These are phyloP conservation scores for Exserohilum rostratum DNA, from an alignment of 2,329 filamentous ascomycete genomes.

Conservation along the genomic window DNA sequence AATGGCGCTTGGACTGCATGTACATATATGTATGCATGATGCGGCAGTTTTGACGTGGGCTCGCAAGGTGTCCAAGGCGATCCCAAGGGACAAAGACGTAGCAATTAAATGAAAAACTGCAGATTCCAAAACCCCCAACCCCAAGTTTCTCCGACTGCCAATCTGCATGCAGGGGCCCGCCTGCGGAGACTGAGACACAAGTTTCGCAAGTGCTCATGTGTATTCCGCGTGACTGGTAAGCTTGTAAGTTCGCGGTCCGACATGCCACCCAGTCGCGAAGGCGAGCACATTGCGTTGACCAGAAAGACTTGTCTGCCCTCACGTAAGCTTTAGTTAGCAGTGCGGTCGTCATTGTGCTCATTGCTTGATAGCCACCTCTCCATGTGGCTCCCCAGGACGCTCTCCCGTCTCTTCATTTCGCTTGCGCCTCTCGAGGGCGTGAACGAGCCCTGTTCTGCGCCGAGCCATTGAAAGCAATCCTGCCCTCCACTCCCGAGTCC, in stretches of 20 bases:
- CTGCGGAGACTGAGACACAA: neutral
- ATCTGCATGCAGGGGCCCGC: neutral
- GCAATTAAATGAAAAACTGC: neutral
- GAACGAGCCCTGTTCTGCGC: neutral
- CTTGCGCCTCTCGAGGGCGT: neutral
- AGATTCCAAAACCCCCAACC: neutral
- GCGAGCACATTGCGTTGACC: neutral
- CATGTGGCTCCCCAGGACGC: neutral
- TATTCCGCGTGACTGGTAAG: neutral
- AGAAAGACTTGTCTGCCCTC: neutral
- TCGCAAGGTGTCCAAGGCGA: neutral
- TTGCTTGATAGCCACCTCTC: neutral
- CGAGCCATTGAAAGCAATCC: slow-evolving; percentile 7
- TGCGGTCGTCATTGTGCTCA: neutral
- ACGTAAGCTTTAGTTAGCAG: neutral
- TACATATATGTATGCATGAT: neutral
- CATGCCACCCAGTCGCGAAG: neutral
- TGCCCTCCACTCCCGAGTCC: neutral
- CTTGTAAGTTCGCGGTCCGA: neutral
- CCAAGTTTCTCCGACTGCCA: neutral
- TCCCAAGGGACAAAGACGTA: neutral
- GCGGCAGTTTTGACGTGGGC: neutral
- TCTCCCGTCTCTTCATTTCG: slow-evolving; percentile 7
- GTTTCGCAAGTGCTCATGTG: neutral
- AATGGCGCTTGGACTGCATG: neutral